These are phyloP conservation scores for Boletus subcaerulescens DNA, from an alignment of 768 basidiomycete genomes.

Conservation along the genomic window DNA sequence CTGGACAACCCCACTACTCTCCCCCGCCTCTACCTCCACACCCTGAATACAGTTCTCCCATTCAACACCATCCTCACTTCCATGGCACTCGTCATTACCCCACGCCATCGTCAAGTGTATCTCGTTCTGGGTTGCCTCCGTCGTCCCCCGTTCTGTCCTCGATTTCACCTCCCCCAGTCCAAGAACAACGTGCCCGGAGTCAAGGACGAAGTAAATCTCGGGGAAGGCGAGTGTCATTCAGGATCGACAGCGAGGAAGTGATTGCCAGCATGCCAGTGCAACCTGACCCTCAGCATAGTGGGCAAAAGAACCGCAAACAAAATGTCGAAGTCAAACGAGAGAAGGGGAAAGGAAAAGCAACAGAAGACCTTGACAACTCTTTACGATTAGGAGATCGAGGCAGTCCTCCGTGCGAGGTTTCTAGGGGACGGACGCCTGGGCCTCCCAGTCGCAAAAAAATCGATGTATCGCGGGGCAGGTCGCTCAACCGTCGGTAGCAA, in stretches of 20 bases:
- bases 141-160: conserved; percentile 45
- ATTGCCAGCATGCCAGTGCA: background rate
- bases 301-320: conserved; percentile 6
- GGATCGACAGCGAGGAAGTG: conserved; percentile 32
- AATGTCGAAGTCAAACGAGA: conserved; percentile 11
- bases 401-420: conserved; percentile 5
- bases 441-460: conserved; percentile 19
- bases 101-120: conserved; percentile 40
- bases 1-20: conserved; percentile 16
- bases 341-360: conserved; percentile 16
- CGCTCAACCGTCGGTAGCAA: conserved; percentile 22
- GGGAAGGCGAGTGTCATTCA: conserved; percentile 58
- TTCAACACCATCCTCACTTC: conserved; percentile 12
- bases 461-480: conserved; percentile 18
- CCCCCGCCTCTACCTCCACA: conserved; percentile 4
- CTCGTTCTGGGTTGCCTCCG: conserved; percentile 49
- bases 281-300: conserved; percentile 2
- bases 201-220: conserved; percentile 51
- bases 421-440: conserved; percentile 28
- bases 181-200: conserved; percentile 32
- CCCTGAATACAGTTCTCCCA: conserved; percentile 4
- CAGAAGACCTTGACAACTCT: background rate
- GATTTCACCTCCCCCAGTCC: conserved; percentile 34
- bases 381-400: conserved; percentile 15
- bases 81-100: conserved; percentile 20